These are phyloP conservation scores for Microcera coccophila DNA, from an alignment of 2,329 filamentous ascomycete genomes.

Conservation along the genomic window DNA sequence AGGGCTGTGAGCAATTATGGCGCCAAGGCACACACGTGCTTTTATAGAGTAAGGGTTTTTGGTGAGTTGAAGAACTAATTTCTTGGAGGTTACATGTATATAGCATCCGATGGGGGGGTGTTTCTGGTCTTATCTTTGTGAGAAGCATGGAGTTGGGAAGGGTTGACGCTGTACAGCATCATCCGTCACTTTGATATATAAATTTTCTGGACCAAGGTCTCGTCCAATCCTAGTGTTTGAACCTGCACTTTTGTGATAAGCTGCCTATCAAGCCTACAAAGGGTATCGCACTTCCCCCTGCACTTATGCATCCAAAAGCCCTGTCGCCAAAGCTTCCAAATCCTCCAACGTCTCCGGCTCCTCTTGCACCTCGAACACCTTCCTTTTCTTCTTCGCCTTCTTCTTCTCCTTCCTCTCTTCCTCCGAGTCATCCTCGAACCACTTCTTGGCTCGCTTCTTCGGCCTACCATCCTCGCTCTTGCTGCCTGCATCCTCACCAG, in stretches of 20 bases:
- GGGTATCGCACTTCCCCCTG: constrained; percentile 29
- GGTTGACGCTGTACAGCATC: constrained; percentile 5
- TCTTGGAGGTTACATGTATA: constrained; percentile 1
- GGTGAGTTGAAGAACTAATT: constrained; percentile 27
- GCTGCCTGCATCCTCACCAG: constrained; percentile 33
- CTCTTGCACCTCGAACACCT: constrained; percentile 58
- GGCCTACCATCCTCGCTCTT: constrained; percentile 40
- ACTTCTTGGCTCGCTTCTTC: constrained; percentile 65
- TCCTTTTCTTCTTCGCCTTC: constrained; percentile 44
- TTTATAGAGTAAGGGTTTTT: constrained; percentile 61
- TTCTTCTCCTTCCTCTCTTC: constrained; percentile 38
- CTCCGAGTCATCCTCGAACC: constrained; percentile 71
- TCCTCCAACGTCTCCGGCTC: constrained; percentile 78
- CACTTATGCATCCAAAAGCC: constrained; percentile 59
- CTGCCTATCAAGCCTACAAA: neutral
- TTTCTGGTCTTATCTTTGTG: constrained; percentile 2
- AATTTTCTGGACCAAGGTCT: neutral
- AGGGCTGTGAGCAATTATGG: constrained; percentile 58
- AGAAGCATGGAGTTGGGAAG: constrained; percentile 19
- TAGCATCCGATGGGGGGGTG: constrained; percentile 1
- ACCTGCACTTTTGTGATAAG: too few species aligned
- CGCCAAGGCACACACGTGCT: constrained; percentile 56
- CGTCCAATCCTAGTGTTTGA: too few species aligned
- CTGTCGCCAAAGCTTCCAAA: constrained; percentile 70
- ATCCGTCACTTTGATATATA: neutral